Evolutionary conservation across 768 basidiomycete genomes (phyloP).

Genomic region (Phanerodontia chrysosporium): DNA sequence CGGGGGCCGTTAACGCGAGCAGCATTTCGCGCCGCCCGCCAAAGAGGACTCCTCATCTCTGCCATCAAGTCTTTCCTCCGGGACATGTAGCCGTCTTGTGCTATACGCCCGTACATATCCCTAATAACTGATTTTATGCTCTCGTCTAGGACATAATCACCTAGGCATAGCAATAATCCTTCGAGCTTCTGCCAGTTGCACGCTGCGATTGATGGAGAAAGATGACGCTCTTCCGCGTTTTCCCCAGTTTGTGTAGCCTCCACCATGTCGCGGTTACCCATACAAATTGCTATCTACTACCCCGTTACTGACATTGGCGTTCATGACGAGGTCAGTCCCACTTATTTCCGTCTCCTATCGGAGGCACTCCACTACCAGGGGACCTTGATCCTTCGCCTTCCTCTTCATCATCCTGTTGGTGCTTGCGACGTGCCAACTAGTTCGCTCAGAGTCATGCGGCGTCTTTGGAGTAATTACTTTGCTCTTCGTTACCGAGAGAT

Average conservation of each 20-base stretch:
- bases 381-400: constrained; percentile 23
- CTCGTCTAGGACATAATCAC: too few relatives aligned
- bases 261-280: background rate
- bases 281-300: background rate
- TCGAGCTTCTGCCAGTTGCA: too few relatives aligned
- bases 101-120: too few relatives aligned
- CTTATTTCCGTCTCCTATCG: constrained; percentile 2
- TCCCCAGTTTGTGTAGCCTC: too few relatives aligned
- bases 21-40: background rate
- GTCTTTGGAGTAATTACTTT: constrained; percentile 8
- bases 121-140: too few relatives aligned
- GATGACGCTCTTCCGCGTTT: too few relatives aligned
- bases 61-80: background rate
- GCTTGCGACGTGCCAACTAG: constrained; percentile 12
- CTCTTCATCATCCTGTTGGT: constrained; percentile 16
- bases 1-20: background rate
- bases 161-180: too few relatives aligned
- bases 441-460: constrained; percentile 9
- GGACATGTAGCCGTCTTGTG: background rate
- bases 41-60: background rate
- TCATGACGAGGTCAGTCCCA: background rate
- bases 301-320: background rate
- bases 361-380: background rate
- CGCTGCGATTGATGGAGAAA: too few relatives aligned
- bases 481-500: constrained; percentile 17